phyloP scores from a whole-genome alignment of 305 asterid species.

The Ajuga reptans region DNA sequence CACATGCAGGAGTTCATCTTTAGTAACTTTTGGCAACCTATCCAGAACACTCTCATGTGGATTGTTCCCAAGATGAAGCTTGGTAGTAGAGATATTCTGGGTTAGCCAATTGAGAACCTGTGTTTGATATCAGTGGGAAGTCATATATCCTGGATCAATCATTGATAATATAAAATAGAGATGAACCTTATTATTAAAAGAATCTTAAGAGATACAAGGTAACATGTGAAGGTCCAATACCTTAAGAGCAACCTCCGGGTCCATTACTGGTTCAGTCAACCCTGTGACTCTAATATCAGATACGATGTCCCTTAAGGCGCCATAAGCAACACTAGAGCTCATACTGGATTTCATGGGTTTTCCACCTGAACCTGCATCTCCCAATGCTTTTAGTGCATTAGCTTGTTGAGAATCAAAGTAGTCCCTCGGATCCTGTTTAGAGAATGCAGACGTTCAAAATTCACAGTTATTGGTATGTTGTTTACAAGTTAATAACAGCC shows the following conservation, averaged over 20 bases:
- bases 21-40: conserved; percentile 61
- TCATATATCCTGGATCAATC: conserved; percentile 26
- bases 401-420: conserved; percentile 93
- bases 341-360: conserved; percentile 42
- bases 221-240: conserved; percentile 31
- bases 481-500: conserved; percentile 6
- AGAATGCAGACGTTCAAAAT: conserved; percentile 24
- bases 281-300: conserved; percentile 54
- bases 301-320: conserved; percentile 43
- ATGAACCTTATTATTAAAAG: conserved; percentile 3
- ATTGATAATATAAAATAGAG: conserved; percentile 6
- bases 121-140: conserved; percentile 16
- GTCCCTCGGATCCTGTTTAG: conserved; percentile 88
- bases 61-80: conserved; percentile 74
- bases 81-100: conserved; percentile 79
- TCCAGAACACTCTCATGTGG: conserved; percentile 75
- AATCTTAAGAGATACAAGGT: background rate
- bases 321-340: conserved; percentile 60
- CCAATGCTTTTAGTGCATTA: conserved; percentile 67
- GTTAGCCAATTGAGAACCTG: conserved; percentile 74
- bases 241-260: conserved; percentile 72
- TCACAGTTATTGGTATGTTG: conserved; percentile 1
- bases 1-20: conserved; percentile 72
- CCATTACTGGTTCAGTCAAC: conserved; percentile 55
- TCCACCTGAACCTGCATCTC: conserved; percentile 56